These are phyloP conservation scores for Botrytis medusae DNA, from an alignment of 2,329 filamentous ascomycete genomes.

Conservation along the genomic window DNA sequence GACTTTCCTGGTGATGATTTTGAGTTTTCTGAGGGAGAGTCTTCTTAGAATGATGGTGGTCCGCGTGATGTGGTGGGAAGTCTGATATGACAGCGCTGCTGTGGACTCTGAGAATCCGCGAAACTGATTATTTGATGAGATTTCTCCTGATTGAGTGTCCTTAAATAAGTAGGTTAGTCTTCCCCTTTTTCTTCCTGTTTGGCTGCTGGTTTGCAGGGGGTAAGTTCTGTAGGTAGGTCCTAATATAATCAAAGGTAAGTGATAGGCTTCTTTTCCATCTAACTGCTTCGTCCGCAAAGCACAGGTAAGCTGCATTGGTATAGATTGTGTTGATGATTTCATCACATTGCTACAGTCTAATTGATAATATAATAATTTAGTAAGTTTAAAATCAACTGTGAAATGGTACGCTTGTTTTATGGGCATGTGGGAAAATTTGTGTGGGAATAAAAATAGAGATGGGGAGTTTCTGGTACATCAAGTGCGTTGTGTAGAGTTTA, in stretches of 20 bases:
- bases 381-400: neutral
- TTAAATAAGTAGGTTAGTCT: too few relatives aligned
- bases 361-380: neutral
- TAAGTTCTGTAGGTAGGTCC: too few relatives aligned
- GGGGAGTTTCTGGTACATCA: too few relatives aligned
- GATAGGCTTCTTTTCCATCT: neutral
- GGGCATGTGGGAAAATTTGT: rapidly evolving
- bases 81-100: too few relatives aligned
- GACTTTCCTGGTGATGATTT: neutral
- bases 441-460: rapidly evolving
- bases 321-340: neutral
- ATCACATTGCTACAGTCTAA: neutral
- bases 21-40: neutral
- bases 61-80: too few relatives aligned
- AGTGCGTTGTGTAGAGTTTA: neutral
- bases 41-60: neutral
- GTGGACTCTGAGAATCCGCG: too few relatives aligned
- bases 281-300: neutral
- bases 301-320: neutral
- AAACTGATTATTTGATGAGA: too few relatives aligned
- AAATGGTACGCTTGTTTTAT: neutral
- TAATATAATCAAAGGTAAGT: neutral
- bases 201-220: too few relatives aligned
- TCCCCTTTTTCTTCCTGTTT: too few relatives aligned
- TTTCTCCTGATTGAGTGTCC: too few relatives aligned